Conservation (phyloP, 164 flowering plant genomes). For the Platanus orientalis region DNA sequence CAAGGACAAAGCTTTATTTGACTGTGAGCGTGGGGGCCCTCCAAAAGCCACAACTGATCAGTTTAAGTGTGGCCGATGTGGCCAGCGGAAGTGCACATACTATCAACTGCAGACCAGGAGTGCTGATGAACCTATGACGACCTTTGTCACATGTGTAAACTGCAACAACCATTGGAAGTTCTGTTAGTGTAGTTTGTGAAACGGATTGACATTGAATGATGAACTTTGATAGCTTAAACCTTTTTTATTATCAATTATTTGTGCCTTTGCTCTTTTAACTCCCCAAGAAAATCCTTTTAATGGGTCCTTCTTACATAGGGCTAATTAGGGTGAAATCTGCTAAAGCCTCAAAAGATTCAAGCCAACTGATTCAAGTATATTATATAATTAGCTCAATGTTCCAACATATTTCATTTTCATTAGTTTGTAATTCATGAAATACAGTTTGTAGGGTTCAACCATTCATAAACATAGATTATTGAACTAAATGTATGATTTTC, state of each 20-base stretch:
- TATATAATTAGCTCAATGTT: too few relatives aligned
- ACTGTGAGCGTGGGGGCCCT: constrained; percentile 60
- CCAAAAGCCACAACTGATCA: constrained; percentile 77
- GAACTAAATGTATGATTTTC: too few relatives aligned
- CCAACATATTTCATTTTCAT: too few relatives aligned
- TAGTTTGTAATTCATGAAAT: too few relatives aligned
- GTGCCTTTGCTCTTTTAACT: constrained; percentile 3
- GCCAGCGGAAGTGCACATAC: constrained; percentile 76
- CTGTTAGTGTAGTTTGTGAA: constrained; percentile 34
- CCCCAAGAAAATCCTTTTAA: not conserved
- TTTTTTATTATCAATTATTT: constrained; percentile 7
- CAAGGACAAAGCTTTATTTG: constrained; percentile 67
- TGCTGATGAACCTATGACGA: constrained; percentile 99
- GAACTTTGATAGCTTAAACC: constrained; percentile 7
- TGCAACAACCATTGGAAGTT: constrained; percentile 96
- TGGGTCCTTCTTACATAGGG: not conserved
- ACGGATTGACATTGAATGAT: constrained; percentile 14
- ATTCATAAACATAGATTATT: too few relatives aligned
- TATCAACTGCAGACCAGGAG: constrained; percentile 93
- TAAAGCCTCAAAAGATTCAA: too few relatives aligned
- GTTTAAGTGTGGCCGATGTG: constrained; percentile 86
- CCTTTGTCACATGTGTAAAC: constrained; percentile 77
- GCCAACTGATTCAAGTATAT: too few relatives aligned
- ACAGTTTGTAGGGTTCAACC: too few relatives aligned
- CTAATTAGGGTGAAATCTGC: constrained; percentile 5